A percentile compares a stretch with the other conserved stretches of the same genome.
Evolutionary conservation across 108 stramenopile genomes (phyloP).

Genomic region (Asterionellopsis glacialis): DNA sequence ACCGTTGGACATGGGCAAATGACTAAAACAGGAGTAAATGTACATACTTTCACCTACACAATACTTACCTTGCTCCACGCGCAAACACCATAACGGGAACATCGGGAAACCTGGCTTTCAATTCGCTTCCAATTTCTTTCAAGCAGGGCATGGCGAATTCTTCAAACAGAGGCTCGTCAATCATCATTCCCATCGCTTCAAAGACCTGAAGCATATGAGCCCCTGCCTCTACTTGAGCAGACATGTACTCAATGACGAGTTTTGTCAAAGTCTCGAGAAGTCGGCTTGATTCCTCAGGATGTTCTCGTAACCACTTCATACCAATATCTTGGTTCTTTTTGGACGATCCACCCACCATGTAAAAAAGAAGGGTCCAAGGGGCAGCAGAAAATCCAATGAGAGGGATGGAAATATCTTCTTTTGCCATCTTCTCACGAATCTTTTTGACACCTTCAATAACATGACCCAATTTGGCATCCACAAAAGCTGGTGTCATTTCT

Average conservation of each 20-base stretch:
- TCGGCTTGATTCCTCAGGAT: slow-evolving; percentile 72
- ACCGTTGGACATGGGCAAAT: neutral
- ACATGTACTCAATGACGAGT: slow-evolving; percentile 91
- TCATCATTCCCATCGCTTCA: slow-evolving; percentile 97
- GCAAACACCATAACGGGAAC: slow-evolving; percentile 93
- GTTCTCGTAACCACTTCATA: slow-evolving; percentile 68
- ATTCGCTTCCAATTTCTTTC: slow-evolving; percentile 54
- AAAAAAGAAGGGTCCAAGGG: slow-evolving; percentile 94
- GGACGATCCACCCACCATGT: slow-evolving; percentile 93
- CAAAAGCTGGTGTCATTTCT: slow-evolving; percentile 57
- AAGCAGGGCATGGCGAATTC: slow-evolving; percentile 86
- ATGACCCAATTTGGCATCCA: slow-evolving; percentile 77
- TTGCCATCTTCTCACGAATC: slow-evolving; percentile 78
- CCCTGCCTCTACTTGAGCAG: slow-evolving; percentile 86
- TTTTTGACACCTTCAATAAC: slow-evolving; percentile 73
- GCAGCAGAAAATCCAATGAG: slow-evolving; percentile 94
- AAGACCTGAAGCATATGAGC: slow-evolving; percentile 91
- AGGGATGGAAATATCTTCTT: slow-evolving; percentile 74
- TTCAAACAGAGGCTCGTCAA: slow-evolving; percentile 74
- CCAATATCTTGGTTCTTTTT: slow-evolving; percentile 86
- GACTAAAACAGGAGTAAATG: neutral
- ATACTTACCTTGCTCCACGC: slow-evolving; percentile 54
- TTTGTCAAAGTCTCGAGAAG: slow-evolving; percentile 79
- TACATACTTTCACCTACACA: slow-evolving; percentile 9
- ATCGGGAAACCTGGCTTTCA: slow-evolving; percentile 83